phyloP scores from a whole-genome alignment of 73 alveolate genomes.

The Tetrahymena elliotti region DNA sequence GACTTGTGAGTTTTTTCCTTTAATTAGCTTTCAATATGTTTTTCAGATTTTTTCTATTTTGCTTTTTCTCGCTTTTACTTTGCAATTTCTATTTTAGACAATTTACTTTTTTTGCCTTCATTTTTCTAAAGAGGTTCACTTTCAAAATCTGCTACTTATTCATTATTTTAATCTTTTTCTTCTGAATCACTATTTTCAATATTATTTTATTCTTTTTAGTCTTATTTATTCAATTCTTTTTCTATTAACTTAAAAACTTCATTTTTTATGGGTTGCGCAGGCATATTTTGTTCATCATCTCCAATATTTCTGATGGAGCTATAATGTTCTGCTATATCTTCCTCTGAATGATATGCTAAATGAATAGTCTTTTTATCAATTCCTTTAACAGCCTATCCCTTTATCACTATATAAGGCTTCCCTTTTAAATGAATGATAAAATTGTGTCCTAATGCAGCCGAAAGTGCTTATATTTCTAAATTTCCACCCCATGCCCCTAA shows the following conservation, averaged over 20 bases:
- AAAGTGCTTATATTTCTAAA: slow-evolving; percentile 87
- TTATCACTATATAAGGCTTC: slow-evolving; percentile 13
- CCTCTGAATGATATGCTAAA: slow-evolving; percentile 34
- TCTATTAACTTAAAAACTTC: slow-evolving; percentile 23
- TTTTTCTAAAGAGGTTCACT: too few relatives aligned
- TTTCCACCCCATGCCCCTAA: slow-evolving; percentile 99
- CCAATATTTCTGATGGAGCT: slow-evolving; percentile 40
- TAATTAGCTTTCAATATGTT: not conserved
- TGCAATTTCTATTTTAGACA: not conserved
- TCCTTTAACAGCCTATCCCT: slow-evolving; percentile 6
- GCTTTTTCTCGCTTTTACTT: not conserved
- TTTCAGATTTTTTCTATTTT: not conserved
- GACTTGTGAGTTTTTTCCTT: not conserved
- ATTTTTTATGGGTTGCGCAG: slow-evolving; percentile 6
- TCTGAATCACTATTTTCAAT: not conserved
- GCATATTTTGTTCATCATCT: slow-evolving; percentile 3
- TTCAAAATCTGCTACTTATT: not conserved
- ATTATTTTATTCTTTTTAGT: not conserved
- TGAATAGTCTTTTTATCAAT: slow-evolving; percentile 16
- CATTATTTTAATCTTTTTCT: not conserved
- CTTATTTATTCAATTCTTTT: not conserved
- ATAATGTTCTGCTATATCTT: slow-evolving; percentile 37
- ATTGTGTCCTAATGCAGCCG: slow-evolving; percentile 45
- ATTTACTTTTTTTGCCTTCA: not conserved
- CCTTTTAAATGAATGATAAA: slow-evolving; percentile 41